Base-by-base conservation (phyloP, 345 rosid genomes). In the Melaleuca alternifolia region DNA sequence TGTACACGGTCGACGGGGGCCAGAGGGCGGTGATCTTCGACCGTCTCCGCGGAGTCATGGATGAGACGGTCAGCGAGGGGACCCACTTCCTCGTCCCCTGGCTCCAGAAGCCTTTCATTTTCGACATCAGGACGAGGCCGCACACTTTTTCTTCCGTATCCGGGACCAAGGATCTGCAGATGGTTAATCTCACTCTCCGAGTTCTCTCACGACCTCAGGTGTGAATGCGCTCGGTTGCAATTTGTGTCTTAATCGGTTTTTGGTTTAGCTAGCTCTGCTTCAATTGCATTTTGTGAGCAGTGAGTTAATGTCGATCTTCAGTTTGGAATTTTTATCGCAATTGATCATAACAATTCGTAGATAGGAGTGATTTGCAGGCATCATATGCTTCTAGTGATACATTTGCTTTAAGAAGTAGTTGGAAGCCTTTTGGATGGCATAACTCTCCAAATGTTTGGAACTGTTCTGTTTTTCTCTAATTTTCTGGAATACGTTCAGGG, bases 161-260 rank as follows among this genome's bases (percentile, higher is more conserved):
- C 12, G 99, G 99, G 14, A 96, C 99, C 10, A 98, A 98, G 89
- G 99, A 98, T 93, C 97, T 97, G 18, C 99, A 97, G 94, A 97
- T 96, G 99, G 99, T 96, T 53, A 96, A 96, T 86, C 99, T 98
- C 86, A 96, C 98, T 37, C 99, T 98, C 84, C 99, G 99, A 85
- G 95, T 98, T 48, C 99, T 98, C 88, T 95, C 99, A 51, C 98
- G 95, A 23, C 99, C 98, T 3, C 94, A 97, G 96, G 98, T 94
- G 87, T 83, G 12, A 21, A 54, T 23, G n/a, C 52, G 21, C 10
- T 41, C 79, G 10, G 10, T 10, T 21, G 81, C 7, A 71, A 37
- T 18, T 30, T 1, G 48, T 37, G 48, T 37, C 79, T 71, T 71
- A 26, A 71, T 2, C 16, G 7, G 79, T 41, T 33, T 5, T 33